Evolutionary conservation across 306 rosid species (phyloP).

Genomic region (Sechiopsis laciniata): DNA sequence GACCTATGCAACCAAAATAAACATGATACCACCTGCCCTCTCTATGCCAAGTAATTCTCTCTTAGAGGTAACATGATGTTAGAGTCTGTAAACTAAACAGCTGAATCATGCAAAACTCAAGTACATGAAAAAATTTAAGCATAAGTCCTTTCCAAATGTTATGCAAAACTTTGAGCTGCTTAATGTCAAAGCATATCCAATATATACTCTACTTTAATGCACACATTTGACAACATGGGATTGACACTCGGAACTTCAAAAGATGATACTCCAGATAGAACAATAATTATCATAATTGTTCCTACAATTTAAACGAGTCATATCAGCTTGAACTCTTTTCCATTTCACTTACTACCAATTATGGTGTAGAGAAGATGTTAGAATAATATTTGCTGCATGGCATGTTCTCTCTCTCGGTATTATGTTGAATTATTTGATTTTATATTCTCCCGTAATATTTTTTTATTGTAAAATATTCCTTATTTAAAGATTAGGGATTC

Average conservation of each 20-base stretch:
- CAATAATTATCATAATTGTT: not conserved
- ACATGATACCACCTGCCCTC: not conserved
- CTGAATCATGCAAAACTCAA: not conserved
- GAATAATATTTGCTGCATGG: not conserved
- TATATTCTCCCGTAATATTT: too few relatives aligned
- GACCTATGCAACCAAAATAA: too few relatives aligned
- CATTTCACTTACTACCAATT: not conserved
- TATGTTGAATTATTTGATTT: too few relatives aligned
- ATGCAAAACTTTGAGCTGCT: not conserved
- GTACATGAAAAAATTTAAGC: not conserved
- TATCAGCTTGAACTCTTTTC: not conserved
- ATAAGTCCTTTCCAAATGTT: slow-evolving; percentile 5
- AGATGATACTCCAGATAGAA: not conserved
- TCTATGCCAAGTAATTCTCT: not conserved
- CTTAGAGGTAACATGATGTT: not conserved
- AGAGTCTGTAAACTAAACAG: not conserved
- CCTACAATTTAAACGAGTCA: not conserved
- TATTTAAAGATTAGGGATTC: too few relatives aligned
- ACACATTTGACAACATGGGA: slow-evolving; percentile 6
- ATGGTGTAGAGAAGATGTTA: not conserved
- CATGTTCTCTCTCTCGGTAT: not conserved
- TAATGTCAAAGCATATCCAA: not conserved
- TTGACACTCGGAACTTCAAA: not conserved
- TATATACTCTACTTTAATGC: not conserved
- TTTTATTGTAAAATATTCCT: too few relatives aligned